Percentiles rank a stretch among this genome's conserved stretches.
Conservation (phyloP, 306 rosid genomes). For the Vicia faba region DNA sequence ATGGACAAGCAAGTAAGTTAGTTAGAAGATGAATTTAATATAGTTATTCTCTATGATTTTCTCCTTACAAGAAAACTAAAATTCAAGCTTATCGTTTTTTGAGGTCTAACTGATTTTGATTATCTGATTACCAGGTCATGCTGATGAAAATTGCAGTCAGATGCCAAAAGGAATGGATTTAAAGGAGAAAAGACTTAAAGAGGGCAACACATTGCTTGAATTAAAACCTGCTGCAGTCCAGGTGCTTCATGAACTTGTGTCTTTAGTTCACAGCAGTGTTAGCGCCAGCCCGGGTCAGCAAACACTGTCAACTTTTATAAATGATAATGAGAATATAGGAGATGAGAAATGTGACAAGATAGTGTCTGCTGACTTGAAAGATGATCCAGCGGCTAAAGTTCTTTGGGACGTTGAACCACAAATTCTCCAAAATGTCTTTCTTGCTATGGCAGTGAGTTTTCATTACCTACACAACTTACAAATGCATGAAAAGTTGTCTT, state of each 20-base stretch:
- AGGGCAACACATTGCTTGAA: constrained; percentile 46
- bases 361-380: constrained; percentile 45
- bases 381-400: constrained; percentile 72
- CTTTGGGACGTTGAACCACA: constrained; percentile 60
- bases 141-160: constrained; percentile 41
- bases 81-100: constrained; percentile 29
- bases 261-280: constrained; percentile 70
- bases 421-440: constrained; percentile 68
- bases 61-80: constrained; percentile 24
- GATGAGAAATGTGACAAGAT: constrained; percentile 47
- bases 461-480: constrained; percentile 31
- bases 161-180: constrained; percentile 47
- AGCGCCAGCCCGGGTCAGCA: constrained; percentile 47
- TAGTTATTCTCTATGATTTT: constrained; percentile 21
- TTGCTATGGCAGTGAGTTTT: constrained; percentile 82
- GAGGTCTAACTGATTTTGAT: constrained; percentile 36
- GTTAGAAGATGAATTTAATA: constrained; percentile 29
- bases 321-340: constrained; percentile 46
- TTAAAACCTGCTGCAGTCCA: constrained; percentile 63
- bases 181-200: constrained; percentile 50
- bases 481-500: constrained; percentile 20
- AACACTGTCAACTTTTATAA: constrained; percentile 48
- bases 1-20: constrained; percentile 53
- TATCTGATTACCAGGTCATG: constrained; percentile 55
- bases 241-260: constrained; percentile 84